Evolutionary conservation across 805 yeast species (phyloP).

Genomic region (Myxozyma geophila): DNA sequence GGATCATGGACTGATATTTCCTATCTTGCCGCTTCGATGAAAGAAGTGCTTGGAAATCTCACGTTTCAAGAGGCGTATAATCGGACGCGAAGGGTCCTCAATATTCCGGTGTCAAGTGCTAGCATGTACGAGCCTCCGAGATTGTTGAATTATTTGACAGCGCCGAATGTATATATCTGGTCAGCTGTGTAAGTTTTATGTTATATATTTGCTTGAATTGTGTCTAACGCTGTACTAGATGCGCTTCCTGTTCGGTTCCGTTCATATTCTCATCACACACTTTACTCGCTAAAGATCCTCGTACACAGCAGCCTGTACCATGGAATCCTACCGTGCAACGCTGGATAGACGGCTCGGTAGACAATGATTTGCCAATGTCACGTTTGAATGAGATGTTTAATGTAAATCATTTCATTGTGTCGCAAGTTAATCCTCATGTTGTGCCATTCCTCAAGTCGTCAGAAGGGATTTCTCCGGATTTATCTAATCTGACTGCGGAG

Average conservation of each 20-base stretch:
- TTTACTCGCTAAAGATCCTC: slow-evolving; percentile 78
- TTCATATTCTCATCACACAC: slow-evolving; percentile 86
- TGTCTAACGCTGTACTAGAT: slow-evolving; percentile 73
- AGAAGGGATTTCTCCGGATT: slow-evolving; percentile 12
- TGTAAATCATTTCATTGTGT: slow-evolving; percentile 95
- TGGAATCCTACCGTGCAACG: slow-evolving; percentile 82
- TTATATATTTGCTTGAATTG: slow-evolving; percentile 74
- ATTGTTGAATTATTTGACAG: slow-evolving; percentile 83
- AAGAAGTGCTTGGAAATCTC: slow-evolving; percentile 78
- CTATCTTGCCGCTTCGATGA: slow-evolving; percentile 74
- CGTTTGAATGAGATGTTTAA: slow-evolving; percentile 95
- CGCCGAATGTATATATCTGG: slow-evolving; percentile 91
- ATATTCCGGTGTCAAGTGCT: slow-evolving; percentile 92
- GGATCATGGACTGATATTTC: slow-evolving; percentile 89
- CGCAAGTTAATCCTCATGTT: slow-evolving; percentile 96
- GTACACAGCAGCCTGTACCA: slow-evolving; percentile 71
- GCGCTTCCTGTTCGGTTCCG: slow-evolving; percentile 94
- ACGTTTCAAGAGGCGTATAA: slow-evolving; percentile 95
- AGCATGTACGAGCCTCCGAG: slow-evolving; percentile 90
- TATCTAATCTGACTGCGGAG: neutral
- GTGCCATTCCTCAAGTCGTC: slow-evolving; percentile 66
- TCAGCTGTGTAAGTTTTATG: slow-evolving; percentile 65
- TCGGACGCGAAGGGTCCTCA: slow-evolving; percentile 89
- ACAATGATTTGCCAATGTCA: slow-evolving; percentile 88
- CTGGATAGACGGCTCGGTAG: slow-evolving; percentile 95